Conservation (phyloP, 2,329 filamentous ascomycete species). For the Phaeosphaeriaceae sp. region DNA sequence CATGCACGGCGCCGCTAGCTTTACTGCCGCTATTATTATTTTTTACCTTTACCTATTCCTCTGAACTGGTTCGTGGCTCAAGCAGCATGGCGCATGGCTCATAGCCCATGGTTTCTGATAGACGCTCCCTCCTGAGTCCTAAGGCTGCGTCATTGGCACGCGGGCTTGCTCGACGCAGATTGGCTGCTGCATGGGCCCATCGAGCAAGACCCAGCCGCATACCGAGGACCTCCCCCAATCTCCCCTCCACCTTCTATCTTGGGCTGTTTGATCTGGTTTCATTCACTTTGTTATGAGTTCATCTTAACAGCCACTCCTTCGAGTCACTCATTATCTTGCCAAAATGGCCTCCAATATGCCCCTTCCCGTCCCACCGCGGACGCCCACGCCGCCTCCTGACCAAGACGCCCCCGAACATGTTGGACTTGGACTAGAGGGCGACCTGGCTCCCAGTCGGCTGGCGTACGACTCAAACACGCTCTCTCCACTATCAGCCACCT, state of each 20-base stretch:
- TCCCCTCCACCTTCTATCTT: conserved; percentile 28
- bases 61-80: no score
- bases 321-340: conserved; percentile 23
- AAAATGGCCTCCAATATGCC: conserved; percentile 66
- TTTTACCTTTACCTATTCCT: no score
- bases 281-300: conserved; percentile 16
- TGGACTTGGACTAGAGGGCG: conserved; percentile 43
- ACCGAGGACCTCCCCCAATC: conserved; percentile 26
- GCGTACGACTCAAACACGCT: conserved; percentile 43
- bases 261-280: conserved; percentile 18
- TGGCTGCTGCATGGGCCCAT: conserved; percentile 24
- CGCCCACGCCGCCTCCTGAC: conserved; percentile 68
- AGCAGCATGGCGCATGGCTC: no score
- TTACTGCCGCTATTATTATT: no score
- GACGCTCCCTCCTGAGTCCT: background rate
- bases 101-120: no score
- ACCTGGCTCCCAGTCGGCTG: conserved; percentile 31
- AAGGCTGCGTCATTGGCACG: conserved; percentile 15
- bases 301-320: conserved; percentile 25
- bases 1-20: no score
- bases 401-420: conserved; percentile 50
- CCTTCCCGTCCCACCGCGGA: conserved; percentile 66
- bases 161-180: conserved; percentile 21
- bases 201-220: conserved; percentile 25
- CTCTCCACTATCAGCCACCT: conserved; percentile 49